Base-by-base conservation (phyloP, 352 stramenopile species). In the Phytopythium oedochilum region DNA sequence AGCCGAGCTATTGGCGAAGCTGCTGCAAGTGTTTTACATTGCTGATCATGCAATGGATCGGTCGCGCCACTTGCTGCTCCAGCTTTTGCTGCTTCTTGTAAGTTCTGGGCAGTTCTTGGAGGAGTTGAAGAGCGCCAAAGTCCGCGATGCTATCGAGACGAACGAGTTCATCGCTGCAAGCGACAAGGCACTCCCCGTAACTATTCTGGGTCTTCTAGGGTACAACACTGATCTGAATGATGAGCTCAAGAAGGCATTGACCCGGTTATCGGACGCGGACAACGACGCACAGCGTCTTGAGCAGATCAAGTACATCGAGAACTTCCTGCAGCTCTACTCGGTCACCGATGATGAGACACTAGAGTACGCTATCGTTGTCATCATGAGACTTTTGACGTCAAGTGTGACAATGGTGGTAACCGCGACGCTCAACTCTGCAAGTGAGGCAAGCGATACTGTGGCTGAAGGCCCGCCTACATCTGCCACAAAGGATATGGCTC, bases 141-240 rank as follows among this genome's bases (percentile, higher is more conserved):
- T 84, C n/a, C 76, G 78, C 23, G 67, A 46, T 22, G 61, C 66
- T 1, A 77, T 92, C 29, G 82, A 89, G 44, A 78, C 73, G 39
- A 88, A 89, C 40, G 64, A 77, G 32, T 60, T 78, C 22, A 77
- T 87, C 22, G 57, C 61, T 0, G 54, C 68, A 0, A 63, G 64
- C 3, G 73, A 88, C 51, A 89, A 92, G 44, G 63, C 76, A 5
- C 52, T 88, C 9, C 65, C 71, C 11, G 73, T 89, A 2, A 70
- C 82, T 8, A 73, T 92, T 22, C 48, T 92, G 12, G 75, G 76
- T 31, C 57, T 92, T 31, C 63, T 92, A 1, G 82, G 82, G 0
- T 92, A 86, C 60, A 88, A 77, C 18, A 62, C 78, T 0, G 78
- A 92, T 54, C 55, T 92, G 10, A 89, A 86, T 32, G 71, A 70